A percentile compares a stretch with the other conserved stretches of the same genome.
These are phyloP conservation scores for Quercus parvula DNA, from an alignment of 306 rosid species.

Conservation along the genomic window DNA sequence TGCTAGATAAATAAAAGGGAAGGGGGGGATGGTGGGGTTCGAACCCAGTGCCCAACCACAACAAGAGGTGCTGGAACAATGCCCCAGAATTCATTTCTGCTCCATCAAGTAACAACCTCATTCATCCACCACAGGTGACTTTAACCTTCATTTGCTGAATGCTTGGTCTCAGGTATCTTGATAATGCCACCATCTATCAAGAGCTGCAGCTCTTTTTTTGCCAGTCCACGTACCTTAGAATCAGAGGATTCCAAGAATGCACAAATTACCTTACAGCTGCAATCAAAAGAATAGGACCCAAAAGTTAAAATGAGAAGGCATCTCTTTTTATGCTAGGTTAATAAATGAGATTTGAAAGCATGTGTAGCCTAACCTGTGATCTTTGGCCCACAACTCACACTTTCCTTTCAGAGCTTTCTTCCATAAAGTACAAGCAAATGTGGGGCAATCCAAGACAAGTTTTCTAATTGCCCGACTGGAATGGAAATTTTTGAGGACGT, in stretches of 20 bases:
- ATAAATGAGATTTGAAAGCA: conserved; percentile 2
- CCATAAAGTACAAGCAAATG: conserved; percentile 82
- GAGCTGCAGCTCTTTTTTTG: conserved; percentile 61
- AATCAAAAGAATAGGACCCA: conserved; percentile 21
- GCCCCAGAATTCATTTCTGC: neutral
- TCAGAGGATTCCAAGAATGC: conserved; percentile 81
- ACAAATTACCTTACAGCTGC: conserved; percentile 77
- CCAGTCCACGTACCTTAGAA: conserved; percentile 44
- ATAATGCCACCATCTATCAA: conserved; percentile 61
- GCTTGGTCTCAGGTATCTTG: conserved; percentile 36
- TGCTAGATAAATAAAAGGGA: no score
- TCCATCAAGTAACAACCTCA: neutral
- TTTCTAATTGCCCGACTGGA: conserved; percentile 86
- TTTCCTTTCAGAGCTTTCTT: conserved; percentile 71
- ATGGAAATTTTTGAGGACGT: conserved; percentile 77
- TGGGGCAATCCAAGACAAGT: conserved; percentile 74
- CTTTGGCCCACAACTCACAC: conserved; percentile 69
- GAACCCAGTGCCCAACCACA: neutral
- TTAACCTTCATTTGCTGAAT: conserved; percentile 3
- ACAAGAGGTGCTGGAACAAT: neutral
- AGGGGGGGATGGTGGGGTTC: neutral
- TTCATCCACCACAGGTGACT: conserved; percentile 11
- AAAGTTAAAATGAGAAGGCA: conserved; percentile 11
- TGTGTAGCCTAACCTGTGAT: conserved; percentile 62
- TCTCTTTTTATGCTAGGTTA: neutral